Base-by-base conservation (phyloP, 1,284 basidiomycete genomes). In the Malassezia equina region DNA sequence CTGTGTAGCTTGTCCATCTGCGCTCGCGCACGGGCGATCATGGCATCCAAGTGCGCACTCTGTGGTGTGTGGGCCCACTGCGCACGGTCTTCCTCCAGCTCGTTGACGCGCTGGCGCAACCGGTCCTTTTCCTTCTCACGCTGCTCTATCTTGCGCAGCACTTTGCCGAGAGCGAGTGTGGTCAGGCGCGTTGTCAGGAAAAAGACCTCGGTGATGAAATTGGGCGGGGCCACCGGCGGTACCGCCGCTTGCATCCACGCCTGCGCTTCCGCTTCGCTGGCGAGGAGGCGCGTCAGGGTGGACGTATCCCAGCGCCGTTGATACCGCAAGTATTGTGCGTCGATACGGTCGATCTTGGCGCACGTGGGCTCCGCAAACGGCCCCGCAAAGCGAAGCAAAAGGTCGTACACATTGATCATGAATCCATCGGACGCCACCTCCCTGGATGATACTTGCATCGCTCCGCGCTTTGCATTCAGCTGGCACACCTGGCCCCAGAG, bases 201-300 rank as follows among this genome's bases (percentile, higher is more conserved):
- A 78, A 94, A 98, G 11, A 94, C 82, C 51, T 96, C 86, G 1
- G 91, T 90, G 63, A 98, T 91, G 77, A 99, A 98, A 75, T 94
- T 95, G 2, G 86, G 63, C 29, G 64, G 49, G 11, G 62, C 47
- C 15, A 59, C 36, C 2, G 47, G 44, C 9, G 54, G 23, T 11
- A 47, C 44, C 21, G 42, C 51, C 2, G 48, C 34, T 11, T 36
- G 49, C 4, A 52, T 65, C 69, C 70, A 71, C 34, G 64, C 62
- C 24, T 54, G 62, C 3, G 68, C 71, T 44, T 74, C 67, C 1
- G 59, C 57, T 51, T 71, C 70, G 23, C 66, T 68, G 2, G 72
- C 70, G 40, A 67, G 66, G 51, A 74, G 60, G n/a, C 72, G 56
- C 6, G 72, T 74, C 24, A 74, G 61, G 4, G 65, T 62, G 29